Base-by-base conservation (phyloP, 2,329 filamentous ascomycete species). In the Microdochium paspali region DNA sequence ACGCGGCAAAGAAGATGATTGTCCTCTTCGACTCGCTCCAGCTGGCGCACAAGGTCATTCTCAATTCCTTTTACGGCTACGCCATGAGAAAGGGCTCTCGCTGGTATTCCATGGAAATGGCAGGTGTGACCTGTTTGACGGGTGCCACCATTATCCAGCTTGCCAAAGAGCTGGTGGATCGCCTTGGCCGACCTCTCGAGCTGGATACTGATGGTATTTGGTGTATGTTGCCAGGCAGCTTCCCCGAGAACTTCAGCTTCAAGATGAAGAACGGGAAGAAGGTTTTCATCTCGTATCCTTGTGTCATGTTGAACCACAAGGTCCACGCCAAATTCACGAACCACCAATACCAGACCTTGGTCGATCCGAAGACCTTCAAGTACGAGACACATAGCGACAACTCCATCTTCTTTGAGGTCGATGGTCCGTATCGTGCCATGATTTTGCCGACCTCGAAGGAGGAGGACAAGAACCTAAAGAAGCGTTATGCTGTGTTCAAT, bases 51-150 rank as follows among this genome's bases (percentile, higher is more conserved):
- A 98, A 98, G 65, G 93, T 98, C 70, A 98, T 98, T 75, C 66
- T 98, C 47, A 98, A 98, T 72, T 95, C 90, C 48, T 98, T 98
- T 72, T 98, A 98, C 57, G 93, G 93, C 53, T 98, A 98, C 62
- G 93, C 97, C 64, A 98, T 98, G 93, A 79, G 93, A 70, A 98
- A 98, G 64, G 93, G 93, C 28, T 98, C 93, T 31, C 82, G 93
- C 47, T 98, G 93, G 93, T 98, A 98, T 63, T 98, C 93, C 18
- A 84, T 98, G 79, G 93, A 98, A 64, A 98, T 98, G 93, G 93
- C 94, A 15, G 93, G 93, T 57, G 93, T 98, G 4, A 98, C 93
- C 39, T 98, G 93, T 69, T 72, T 98, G 64, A 98, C 93, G 1
- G 93, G 93, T 52, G 93, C 93, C 26, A 87, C 84, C 39, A 98